Conservation (phyloP, 768 basidiomycete species). For the Hygrocybe coccinea region DNA sequence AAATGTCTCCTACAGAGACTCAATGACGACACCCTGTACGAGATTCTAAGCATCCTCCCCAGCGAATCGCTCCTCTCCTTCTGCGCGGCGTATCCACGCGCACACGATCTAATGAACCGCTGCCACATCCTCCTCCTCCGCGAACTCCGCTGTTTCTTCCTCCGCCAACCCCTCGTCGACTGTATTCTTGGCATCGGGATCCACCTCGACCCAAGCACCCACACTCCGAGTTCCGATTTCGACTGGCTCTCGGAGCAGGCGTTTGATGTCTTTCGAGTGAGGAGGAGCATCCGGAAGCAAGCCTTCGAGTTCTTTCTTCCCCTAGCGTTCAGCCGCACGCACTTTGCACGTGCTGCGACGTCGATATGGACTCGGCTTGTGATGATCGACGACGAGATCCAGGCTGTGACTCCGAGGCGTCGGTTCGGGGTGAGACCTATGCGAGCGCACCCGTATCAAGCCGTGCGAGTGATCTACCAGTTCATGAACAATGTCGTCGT, state of each 20-base stretch:
- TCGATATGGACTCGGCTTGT: constrained; percentile 34
- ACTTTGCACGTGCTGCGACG: constrained; percentile 32
- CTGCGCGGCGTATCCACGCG: constrained; percentile 38
- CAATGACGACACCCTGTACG: constrained; percentile 36
- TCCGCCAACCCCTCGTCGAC: constrained; percentile 36
- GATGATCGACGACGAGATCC: constrained; percentile 28
- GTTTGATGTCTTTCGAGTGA: constrained; percentile 32
- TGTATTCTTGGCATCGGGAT: constrained; percentile 41
- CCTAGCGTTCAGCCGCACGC: constrained; percentile 38
- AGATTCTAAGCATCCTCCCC: constrained; percentile 29
- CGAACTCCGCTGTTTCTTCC: constrained; percentile 45
- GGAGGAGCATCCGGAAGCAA: constrained; percentile 39
- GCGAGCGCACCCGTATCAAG: background rate
- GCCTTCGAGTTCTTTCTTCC: constrained; percentile 41
- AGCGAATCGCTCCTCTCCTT: constrained; percentile 39
- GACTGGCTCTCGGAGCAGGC: constrained; percentile 45
- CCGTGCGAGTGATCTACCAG: constrained; percentile 36
- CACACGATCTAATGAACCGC: constrained; percentile 28
- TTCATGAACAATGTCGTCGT: constrained; percentile 48
- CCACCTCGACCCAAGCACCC: constrained; percentile 26
- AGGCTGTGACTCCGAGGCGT: constrained; percentile 14
- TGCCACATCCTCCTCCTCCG: constrained; percentile 36
- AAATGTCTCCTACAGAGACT: constrained; percentile 31
- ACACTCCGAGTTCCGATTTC: constrained; percentile 39
- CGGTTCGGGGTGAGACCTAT: constrained; percentile 10